Evolutionary conservation across 2,329 filamentous ascomycete species (phyloP), one percentile per base, ranked within the genome.

Genomic region (Zasmidium citrigriseum): DNA sequence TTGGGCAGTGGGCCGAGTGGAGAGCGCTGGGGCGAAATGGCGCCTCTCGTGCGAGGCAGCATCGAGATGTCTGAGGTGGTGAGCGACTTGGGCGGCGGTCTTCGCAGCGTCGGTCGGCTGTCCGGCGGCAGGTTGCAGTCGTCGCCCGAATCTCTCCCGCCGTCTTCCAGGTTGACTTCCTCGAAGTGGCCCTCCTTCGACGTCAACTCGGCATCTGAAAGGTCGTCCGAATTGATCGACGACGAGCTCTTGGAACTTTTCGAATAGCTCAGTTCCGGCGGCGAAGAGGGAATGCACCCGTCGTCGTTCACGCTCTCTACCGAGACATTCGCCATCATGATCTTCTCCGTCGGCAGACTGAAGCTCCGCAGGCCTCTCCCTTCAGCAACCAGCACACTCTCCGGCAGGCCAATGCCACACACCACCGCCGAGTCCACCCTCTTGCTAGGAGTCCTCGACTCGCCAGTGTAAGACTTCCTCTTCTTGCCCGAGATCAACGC

Each of bases 111-210:
- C 44, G 66, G 66, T 58, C 67, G 62, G 60, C 65, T 72, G 64
- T 73, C 60, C 57, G 56, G 70, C 61, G 60, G 73, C 68, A 53
- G 73, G 65, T 59, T 78, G 38, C 77, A 73, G 63, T 81, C 82
- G 63, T 84, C 84, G 38, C 83, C 83, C 20, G 52, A 56, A 29
- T 69, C 66, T 21, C 64, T 59, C 46, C 63, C 65, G 38, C 55
- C 62, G 46, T 90, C 88, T 61, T 92, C 89, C 25, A 98, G 85
- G 14, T 89, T 91, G 72, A 98, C 96, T 65, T 97, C 93, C 74
- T 98, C 93, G 69, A 97, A 97, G 73, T 97, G 87, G 61, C 86
- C 87, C 57, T 89, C 84, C 70, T 96, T 90, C 69, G 88, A 86
- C 21, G 77, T 52, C 38, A 64, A 24, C n/a, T 47, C 64, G n/a